Conservation (phyloP, 768 basidiomycete species). For the Macrolepiota dolichaula region DNA sequence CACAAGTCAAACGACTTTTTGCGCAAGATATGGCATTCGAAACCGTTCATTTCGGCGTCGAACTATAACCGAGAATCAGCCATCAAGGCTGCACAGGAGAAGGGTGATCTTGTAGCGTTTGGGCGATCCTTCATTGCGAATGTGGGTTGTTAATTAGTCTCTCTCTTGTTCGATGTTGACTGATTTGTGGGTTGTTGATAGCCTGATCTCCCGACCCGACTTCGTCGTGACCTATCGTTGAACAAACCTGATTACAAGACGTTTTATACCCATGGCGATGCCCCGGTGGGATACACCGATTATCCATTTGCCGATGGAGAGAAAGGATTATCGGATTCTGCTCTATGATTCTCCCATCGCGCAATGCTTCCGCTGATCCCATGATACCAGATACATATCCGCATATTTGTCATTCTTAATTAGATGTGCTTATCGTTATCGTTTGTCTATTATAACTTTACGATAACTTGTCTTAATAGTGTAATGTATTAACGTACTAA, state of each 20-base stretch:
- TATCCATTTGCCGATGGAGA: slow-evolving; percentile 22
- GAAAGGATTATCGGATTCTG: not conserved
- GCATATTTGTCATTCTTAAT: too few relatives aligned
- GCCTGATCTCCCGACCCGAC: slow-evolving; percentile 26
- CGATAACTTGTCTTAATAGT: too few relatives aligned
- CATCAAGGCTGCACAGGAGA: slow-evolving; percentile 28
- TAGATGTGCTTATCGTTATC: too few relatives aligned
- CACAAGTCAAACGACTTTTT: slow-evolving; percentile 33
- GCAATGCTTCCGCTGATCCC: too few relatives aligned
- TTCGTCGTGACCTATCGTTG: slow-evolving; percentile 31
- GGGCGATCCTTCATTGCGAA: slow-evolving; percentile 29
- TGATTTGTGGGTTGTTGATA: too few relatives aligned
- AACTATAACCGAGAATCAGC: slow-evolving; percentile 47
- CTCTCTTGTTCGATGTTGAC: not conserved
- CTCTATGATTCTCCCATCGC: too few relatives aligned
- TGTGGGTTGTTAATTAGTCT: slow-evolving; percentile 17
- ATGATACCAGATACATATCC: too few relatives aligned
- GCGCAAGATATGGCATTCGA: not conserved
- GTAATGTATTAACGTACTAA: too few relatives aligned
- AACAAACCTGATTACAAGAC: slow-evolving; percentile 31
- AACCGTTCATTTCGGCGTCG: slow-evolving; percentile 47
- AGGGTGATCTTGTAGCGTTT: slow-evolving; percentile 26
- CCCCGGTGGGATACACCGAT: slow-evolving; percentile 26
- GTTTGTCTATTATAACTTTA: too few relatives aligned
- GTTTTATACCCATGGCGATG: slow-evolving; percentile 33